Percentiles rank a stretch among this genome's conserved stretches.
phyloP scores from a whole-genome alignment of 2,329 filamentous ascomycete genomes.

The Fusarium ramigenum region DNA sequence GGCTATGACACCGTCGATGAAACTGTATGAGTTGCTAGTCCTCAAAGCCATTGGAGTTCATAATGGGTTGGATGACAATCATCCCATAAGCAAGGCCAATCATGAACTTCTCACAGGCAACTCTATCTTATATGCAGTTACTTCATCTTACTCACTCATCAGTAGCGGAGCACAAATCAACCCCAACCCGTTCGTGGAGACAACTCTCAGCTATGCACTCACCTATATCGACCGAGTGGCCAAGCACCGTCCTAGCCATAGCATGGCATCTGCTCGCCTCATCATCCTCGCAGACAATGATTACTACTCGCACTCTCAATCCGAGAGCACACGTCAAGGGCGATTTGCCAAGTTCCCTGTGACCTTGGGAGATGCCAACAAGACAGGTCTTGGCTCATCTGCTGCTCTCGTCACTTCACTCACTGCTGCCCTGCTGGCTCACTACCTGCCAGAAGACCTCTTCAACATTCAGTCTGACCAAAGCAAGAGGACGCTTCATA shows the following conservation, averaged over 20 bases:
- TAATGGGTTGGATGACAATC: conserved; percentile 2
- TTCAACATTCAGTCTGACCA: conserved; percentile 67
- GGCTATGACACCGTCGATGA: neutral
- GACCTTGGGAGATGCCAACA: conserved; percentile 81
- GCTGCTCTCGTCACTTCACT: conserved; percentile 93
- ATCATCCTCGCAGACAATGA: conserved; percentile 94
- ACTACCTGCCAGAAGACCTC: conserved; percentile 70
- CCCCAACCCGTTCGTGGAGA: conserved; percentile 90
- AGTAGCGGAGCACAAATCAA: conserved; percentile 57
- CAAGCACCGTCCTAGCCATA: conserved; percentile 50
- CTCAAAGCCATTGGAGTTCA: neutral
- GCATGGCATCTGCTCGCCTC: conserved; percentile 75
- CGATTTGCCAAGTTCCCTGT: conserved; percentile 84
- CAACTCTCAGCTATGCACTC: conserved; percentile 85
- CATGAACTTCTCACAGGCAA: neutral
- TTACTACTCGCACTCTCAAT: conserved; percentile 81
- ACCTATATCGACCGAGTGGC: conserved; percentile 74
- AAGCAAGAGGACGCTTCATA: conserved; percentile 77
- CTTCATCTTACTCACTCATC: conserved; percentile 27
- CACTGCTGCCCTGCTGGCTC: conserved; percentile 77
- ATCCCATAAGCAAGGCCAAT: conserved; percentile 1
- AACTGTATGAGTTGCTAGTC: neutral
- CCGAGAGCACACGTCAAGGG: conserved; percentile 41
- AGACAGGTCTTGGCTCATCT: conserved; percentile 94
- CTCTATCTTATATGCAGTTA: neutral